Percentiles rank a stretch among this genome's conserved stretches.
Conservation (phyloP, 106 monocot species). For the Gastrodia elata region DNA sequence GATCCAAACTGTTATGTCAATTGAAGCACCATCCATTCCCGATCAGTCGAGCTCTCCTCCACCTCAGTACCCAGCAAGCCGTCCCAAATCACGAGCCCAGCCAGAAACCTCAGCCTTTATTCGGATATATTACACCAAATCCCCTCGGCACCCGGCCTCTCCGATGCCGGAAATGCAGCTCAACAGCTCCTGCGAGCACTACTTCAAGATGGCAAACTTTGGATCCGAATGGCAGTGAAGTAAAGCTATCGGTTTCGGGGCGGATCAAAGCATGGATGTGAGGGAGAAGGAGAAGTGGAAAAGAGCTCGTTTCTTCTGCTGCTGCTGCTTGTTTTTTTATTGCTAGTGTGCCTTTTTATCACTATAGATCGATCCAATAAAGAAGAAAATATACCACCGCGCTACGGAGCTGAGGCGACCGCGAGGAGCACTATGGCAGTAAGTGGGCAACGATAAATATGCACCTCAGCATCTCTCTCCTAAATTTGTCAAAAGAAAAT, state of each 20-base stretch:
- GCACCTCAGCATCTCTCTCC: not conserved
- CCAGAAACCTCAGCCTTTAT: not conserved
- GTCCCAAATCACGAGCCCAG: not conserved
- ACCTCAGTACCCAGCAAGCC: not conserved
- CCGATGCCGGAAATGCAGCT: slow-evolving; percentile 7
- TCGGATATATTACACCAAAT: not conserved
- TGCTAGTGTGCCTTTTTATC: not conserved
- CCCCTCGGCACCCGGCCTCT: not conserved
- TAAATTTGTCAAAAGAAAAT: too few relatives aligned
- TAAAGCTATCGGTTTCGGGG: not conserved
- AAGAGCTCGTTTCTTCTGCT: slow-evolving; percentile 7
- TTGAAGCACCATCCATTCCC: not conserved
- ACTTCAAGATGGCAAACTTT: not conserved
- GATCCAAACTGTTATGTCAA: not conserved
- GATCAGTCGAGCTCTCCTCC: not conserved
- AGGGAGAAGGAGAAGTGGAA: not conserved
- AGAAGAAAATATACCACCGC: not conserved
- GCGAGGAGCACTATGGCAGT: slow-evolving; percentile 2
- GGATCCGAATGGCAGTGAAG: slow-evolving; percentile 10
- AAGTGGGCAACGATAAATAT: not conserved
- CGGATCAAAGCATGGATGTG: not conserved
- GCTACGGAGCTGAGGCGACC: not conserved
- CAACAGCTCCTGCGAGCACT: not conserved
- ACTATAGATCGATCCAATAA: slow-evolving; percentile 3
- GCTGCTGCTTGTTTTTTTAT: not conserved